phyloP scores from a whole-genome alignment of 2,329 filamentous ascomycete genomes.

The Phyllosticta ampelicida region DNA sequence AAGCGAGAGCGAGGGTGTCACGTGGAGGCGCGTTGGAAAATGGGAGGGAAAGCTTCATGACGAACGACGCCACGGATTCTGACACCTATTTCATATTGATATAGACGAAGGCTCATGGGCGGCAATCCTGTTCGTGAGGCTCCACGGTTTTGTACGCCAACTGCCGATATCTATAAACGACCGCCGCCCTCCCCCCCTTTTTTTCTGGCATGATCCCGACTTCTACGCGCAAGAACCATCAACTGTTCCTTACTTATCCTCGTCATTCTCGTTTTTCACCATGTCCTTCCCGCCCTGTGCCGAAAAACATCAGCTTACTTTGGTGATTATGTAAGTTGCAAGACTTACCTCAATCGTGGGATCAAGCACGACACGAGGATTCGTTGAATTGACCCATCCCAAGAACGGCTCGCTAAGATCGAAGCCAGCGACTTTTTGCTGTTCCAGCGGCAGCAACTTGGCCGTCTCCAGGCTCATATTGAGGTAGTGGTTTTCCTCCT shows the following conservation, averaged over 20 bases:
- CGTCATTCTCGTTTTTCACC: not conserved
- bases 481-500: slow-evolving; percentile 33
- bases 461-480: slow-evolving; percentile 17
- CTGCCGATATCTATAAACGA: not conserved
- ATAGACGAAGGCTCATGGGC: not conserved
- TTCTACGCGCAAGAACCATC: not conserved
- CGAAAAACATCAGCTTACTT: not conserved
- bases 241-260: not conserved
- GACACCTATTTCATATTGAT: not conserved
- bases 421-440: slow-evolving; percentile 16
- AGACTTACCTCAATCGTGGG: not conserved
- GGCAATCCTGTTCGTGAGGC: not conserved
- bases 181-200: not conserved
- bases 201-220: not conserved
- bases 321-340: not conserved
- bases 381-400: slow-evolving; percentile 1
- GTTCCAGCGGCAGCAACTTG: slow-evolving; percentile 12
- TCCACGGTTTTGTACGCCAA: not conserved
- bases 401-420: slow-evolving; percentile 13
- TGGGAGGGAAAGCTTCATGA: not conserved
- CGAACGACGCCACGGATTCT: not conserved
- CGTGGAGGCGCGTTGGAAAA: not conserved
- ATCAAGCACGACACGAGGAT: not conserved
- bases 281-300: not conserved
- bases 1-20: not conserved